Percentiles rank a stretch among this genome's conserved stretches.
Evolutionary conservation across 2,329 filamentous ascomycete species (phyloP).

Genomic region (Ophiostoma fasciatum): DNA sequence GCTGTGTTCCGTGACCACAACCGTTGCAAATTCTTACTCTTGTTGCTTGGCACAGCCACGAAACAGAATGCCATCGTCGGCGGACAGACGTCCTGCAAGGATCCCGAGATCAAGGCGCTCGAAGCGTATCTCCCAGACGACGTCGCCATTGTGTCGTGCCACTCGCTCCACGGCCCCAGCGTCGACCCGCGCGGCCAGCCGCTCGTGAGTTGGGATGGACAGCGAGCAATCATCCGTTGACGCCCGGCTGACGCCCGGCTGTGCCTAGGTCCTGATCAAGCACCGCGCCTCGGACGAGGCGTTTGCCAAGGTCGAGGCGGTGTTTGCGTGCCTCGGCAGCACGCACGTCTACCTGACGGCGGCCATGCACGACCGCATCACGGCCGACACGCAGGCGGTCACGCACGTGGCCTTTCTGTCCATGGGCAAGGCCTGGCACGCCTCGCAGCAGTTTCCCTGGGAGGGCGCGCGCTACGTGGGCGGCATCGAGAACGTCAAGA

Average conservation of each 20-base stretch:
- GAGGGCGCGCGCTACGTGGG: conserved; percentile 90
- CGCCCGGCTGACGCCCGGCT: too few relatives aligned
- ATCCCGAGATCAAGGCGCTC: conserved; percentile 87
- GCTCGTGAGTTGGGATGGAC: conserved; percentile 43
- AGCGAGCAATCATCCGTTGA: neutral
- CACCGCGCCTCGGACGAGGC: conserved; percentile 71
- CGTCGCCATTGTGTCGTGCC: conserved; percentile 87
- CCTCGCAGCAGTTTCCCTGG: conserved; percentile 93
- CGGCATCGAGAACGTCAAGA: conserved; percentile 97
- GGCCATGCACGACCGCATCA: conserved; percentile 86
- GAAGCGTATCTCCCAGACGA: conserved; percentile 76
- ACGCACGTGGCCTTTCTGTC: conserved; percentile 93
- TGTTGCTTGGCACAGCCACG: conserved; percentile 46
- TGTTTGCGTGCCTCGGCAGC: conserved; percentile 71
- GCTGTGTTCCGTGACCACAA: neutral
- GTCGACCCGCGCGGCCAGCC: conserved; percentile 83
- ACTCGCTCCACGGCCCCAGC: conserved; percentile 87
- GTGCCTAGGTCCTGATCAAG: conserved; percentile 60
- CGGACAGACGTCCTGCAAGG: conserved; percentile 96
- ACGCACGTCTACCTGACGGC: conserved; percentile 81
- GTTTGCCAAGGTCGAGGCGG: conserved; percentile 62
- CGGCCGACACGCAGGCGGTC: conserved; percentile 93
- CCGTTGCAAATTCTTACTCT: conserved; percentile 10
- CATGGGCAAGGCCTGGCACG: conserved; percentile 97
- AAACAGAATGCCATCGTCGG: conserved; percentile 92